Base-by-base conservation (phyloP, 2,329 filamentous ascomycete species). In the Fusarium equiseti region DNA sequence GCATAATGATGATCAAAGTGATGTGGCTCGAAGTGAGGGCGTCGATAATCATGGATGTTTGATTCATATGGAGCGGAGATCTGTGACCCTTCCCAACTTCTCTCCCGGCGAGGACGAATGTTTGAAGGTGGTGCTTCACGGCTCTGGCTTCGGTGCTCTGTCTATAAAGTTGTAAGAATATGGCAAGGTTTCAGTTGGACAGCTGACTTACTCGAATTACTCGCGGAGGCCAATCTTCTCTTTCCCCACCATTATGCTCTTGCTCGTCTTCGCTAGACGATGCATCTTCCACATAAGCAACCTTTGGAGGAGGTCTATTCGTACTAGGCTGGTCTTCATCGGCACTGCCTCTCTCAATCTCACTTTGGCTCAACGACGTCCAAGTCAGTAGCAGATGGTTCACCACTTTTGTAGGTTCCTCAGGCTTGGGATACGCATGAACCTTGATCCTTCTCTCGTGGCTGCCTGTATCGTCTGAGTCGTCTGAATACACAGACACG, bases 361-460 rank as follows among this genome's bases (percentile, higher is more conserved):
- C 68, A 2, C 22, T 48, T 18, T 64, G 22, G 7, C 68, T 70
- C 5, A 71, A 16, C 2, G 50, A 68, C 0, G 67, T 70, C 68
- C 68, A 70, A 7, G 56, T 40, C 7, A 70, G 7, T 8, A 70
- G 63, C 0, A 70, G 20, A 5, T 63, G 44, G 5, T 71, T 55
- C 1, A 70, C 68, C 5, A 63, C 43, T 26, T 24, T 58, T 9
- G 12, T n/a, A 7, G 68, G 67, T 3, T 70, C 67, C 6, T 44
- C 38, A 0, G 38, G 13, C 9, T 38, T 22, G 8, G n/a, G n/a
- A 18, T 49, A 26, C 7, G 24, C n/a, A 13, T 42, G 32, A 9
- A 18, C 18, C 2, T 5, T 32, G 12, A 18, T 12, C 27, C 20
- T 59, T 3, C 10, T 18, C 16, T 11, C 4, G 2, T 8, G 8